A percentile compares a stretch with the other conserved stretches of the same genome.
These are phyloP conservation scores for Hypoxylon sp. DNA, from an alignment of 2,329 filamentous ascomycete genomes.

Conservation along the genomic window DNA sequence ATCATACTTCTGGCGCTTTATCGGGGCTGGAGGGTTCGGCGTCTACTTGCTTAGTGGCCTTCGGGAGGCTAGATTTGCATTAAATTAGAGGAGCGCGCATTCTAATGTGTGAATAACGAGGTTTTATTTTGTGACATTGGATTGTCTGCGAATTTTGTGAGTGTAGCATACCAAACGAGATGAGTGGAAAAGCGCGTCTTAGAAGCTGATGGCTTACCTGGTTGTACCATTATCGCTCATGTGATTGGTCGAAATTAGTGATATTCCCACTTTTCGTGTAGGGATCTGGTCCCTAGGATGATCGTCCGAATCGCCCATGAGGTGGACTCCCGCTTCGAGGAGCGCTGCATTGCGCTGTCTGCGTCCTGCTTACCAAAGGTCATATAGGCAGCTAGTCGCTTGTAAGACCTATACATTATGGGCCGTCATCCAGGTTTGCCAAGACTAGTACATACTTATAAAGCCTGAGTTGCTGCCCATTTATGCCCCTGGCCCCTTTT, in stretches of 20 bases:
- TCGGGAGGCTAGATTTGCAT: conserved; percentile 20
- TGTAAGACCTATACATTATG: conserved; percentile 17
- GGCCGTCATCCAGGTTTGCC: not conserved
- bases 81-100: conserved; percentile 16
- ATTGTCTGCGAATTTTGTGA: not conserved
- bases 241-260: too few species aligned
- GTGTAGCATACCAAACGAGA: not conserved
- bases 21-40: conserved; percentile 10
- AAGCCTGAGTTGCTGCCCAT: conserved; percentile 6
- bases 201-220: conserved; percentile 11
- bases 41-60: conserved; percentile 18
- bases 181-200: not conserved
- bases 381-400: conserved; percentile 7
- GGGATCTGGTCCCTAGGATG: conserved; percentile 2
- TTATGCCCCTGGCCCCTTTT: conserved; percentile 21
- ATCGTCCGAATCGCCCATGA: conserved; percentile 11
- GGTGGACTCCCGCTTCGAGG: conserved; percentile 11
- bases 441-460: conserved; percentile 32
- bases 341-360: conserved; percentile 6
- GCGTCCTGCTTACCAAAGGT: not conserved
- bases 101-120: conserved; percentile 22
- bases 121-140: not conserved
- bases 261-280: not conserved
- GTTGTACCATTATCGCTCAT: not conserved
- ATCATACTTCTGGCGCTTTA: conserved; percentile 14